Evolutionary conservation across 495 filamentous ascomycete genomes (phyloP).

Genomic region (Xylaria nigripes): DNA sequence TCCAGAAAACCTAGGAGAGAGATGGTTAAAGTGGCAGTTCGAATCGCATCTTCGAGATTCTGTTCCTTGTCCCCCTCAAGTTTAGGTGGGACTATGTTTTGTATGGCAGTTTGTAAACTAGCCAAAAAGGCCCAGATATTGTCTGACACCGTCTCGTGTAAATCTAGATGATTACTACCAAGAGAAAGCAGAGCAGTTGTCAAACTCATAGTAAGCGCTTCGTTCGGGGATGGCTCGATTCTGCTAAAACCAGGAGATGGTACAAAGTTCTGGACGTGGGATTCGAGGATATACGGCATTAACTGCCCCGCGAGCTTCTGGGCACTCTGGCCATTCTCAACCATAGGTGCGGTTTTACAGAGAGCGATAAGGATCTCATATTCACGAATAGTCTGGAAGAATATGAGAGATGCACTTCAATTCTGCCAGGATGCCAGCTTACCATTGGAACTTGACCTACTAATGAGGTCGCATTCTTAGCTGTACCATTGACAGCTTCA

Average conservation of each 20-base stretch:
- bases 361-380: conserved; percentile 82
- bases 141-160: conserved; percentile 53
- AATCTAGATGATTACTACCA: conserved; percentile 55
- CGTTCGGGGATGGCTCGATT: conserved; percentile 84
- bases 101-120: conserved; percentile 44
- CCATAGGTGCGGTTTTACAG: conserved; percentile 71
- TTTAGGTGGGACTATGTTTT: conserved; percentile 32
- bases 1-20: conserved; percentile 84
- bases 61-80: conserved; percentile 45
- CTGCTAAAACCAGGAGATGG: conserved; percentile 73
- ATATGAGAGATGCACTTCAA: conserved; percentile 7
- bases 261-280: conserved; percentile 66
- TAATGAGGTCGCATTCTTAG: conserved; percentile 19
- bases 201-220: conserved; percentile 70
- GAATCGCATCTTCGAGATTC: conserved; percentile 54
- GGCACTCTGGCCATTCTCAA: conserved; percentile 60
- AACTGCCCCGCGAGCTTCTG: conserved; percentile 65
- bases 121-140: conserved; percentile 61
- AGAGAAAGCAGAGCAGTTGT: conserved; percentile 70
- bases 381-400: conserved; percentile 58
- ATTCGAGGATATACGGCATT: conserved; percentile 73
- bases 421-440: conserved; percentile 3
- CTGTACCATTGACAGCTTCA: conserved; percentile 29
- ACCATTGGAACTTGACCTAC: conserved; percentile 46
- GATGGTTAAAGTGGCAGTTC: conserved; percentile 62